Conservation (phyloP, 495 filamentous ascomycete genomes). For the Lasiosphaeriaceae sp. region DNA sequence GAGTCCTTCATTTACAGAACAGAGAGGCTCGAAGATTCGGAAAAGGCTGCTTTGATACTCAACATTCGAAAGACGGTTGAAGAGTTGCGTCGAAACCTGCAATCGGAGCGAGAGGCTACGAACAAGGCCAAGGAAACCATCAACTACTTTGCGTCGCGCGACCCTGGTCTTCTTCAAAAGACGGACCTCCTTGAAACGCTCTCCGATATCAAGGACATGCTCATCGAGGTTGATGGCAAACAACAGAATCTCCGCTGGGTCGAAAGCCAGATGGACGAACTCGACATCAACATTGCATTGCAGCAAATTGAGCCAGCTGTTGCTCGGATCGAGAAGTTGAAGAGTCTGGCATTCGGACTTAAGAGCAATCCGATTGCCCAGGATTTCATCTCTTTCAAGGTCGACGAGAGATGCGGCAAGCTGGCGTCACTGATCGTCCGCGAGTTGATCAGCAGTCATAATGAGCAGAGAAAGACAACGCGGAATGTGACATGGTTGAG, state of each 20-base stretch:
- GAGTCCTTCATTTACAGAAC: slow-evolving; percentile 93
- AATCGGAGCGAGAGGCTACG: slow-evolving; percentile 77
- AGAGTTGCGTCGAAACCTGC: slow-evolving; percentile 75
- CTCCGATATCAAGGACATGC: slow-evolving; percentile 68
- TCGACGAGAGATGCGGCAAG: slow-evolving; percentile 78
- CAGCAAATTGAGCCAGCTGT: slow-evolving; percentile 87
- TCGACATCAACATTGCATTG: slow-evolving; percentile 92
- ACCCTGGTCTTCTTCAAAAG: slow-evolving; percentile 68
- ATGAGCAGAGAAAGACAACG: slow-evolving; percentile 65
- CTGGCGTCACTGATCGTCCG: slow-evolving; percentile 71
- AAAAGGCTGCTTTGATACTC: slow-evolving; percentile 75
- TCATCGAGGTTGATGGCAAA: slow-evolving; percentile 94
- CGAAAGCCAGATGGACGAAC: slow-evolving; percentile 88
- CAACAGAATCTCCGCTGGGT: slow-evolving; percentile 95
- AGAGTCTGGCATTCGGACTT: slow-evolving; percentile 69
- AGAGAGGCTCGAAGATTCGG: slow-evolving; percentile 65
- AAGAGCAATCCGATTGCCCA: slow-evolving; percentile 83
- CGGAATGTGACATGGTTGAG: slow-evolving; percentile 76
- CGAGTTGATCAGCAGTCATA: slow-evolving; percentile 67
- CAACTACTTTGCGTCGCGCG: slow-evolving; percentile 72
- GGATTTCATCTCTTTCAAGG: slow-evolving; percentile 82
- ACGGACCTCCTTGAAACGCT: slow-evolving; percentile 64
- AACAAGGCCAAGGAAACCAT: slow-evolving; percentile 75
- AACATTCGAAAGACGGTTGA: slow-evolving; percentile 90
- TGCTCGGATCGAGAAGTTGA: slow-evolving; percentile 73